Evolutionary conservation across 2,329 filamentous ascomycete species (phyloP), one percentile per base, ranked within the genome.

Genomic region (Ampelomyces quisqualis): DNA sequence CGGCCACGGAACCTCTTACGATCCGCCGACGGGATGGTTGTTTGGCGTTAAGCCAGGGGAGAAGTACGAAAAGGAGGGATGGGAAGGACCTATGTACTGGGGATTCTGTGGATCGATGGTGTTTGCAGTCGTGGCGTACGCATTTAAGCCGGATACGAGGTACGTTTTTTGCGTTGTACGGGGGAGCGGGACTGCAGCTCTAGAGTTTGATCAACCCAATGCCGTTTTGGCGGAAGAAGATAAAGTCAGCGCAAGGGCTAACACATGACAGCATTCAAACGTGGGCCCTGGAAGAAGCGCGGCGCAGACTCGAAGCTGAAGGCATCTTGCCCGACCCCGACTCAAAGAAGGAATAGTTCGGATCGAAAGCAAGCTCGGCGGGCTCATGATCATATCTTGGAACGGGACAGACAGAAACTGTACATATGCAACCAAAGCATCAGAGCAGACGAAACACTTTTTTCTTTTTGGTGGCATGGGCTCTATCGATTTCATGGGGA

Each of bases 131-230:
- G 77, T 96, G 53, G 88, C 86, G 53, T 89, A 95, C 74, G 89
- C 88, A 49, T 97, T 93, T 70, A 97, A 97, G 83, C 93, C 93
- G 38, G 93, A 98, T 78, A 97, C 91, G 51, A 95, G 89, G 93
- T 98, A 79, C 76, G 90, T 89, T 10, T 32, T 22, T 11, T 34
- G 31, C 10, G 18, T n/a, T 14, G 11, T 24, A n/a, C 7, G 28
- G 21, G n/a, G 9, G 34, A n/a, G 5, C n/a, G n/a, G n/a, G n/a
- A n/a, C n/a, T n/a, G n/a, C n/a, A n/a, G n/a, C n/a, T n/a, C n/a
- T n/a, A n/a, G n/a, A n/a, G n/a, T n/a, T n/a, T n/a, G n/a, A n/a
- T n/a, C n/a, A n/a, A n/a, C n/a, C n/a, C n/a, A n/a, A 7, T 8
- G 22, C n/a, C 5, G 9, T 31, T 37, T n/a, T n/a, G n/a, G n/a